Evolutionary conservation across 2,329 filamentous ascomycete genomes (phyloP).

Genomic region (Xylaria sp.): DNA sequence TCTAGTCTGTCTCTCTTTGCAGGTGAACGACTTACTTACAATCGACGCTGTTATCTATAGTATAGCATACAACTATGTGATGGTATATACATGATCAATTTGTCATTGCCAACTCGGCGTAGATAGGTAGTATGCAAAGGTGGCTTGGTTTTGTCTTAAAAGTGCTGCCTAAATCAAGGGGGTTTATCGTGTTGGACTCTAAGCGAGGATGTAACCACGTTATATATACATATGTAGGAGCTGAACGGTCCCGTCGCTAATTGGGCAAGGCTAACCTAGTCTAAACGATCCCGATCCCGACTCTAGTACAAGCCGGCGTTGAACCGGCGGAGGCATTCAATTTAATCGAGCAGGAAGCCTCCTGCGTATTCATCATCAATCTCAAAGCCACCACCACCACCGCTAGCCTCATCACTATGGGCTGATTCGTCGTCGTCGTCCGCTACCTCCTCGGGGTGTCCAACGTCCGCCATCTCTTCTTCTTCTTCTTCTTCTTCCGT

Average conservation of each 20-base stretch:
- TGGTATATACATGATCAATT: too few species aligned
- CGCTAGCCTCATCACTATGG: conserved; percentile 44
- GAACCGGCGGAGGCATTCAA: too few species aligned
- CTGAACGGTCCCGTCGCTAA: not conserved
- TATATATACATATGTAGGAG: too few species aligned
- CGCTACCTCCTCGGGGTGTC: conserved; percentile 37
- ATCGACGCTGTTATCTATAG: too few species aligned
- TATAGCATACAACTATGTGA: too few species aligned
- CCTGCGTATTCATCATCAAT: conserved; percentile 37
- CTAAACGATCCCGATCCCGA: conserved; percentile 3
- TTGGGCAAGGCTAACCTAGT: not conserved
- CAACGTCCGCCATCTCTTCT: conserved; percentile 48
- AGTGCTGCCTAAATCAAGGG: too few species aligned
- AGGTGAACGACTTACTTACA: too few species aligned
- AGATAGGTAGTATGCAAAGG: too few species aligned
- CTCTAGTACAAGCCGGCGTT: not conserved
- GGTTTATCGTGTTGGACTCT: not conserved
- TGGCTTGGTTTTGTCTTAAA: too few species aligned
- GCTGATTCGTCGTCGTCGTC: conserved; percentile 38
- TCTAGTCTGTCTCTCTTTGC: too few species aligned
- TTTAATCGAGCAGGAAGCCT: conserved; percentile 51
- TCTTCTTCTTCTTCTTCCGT: conserved; percentile 56
- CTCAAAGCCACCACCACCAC: conserved; percentile 55
- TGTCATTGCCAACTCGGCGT: too few species aligned
- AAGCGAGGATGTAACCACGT: not conserved